Evolutionary conservation across 306 rosid species (phyloP).

Genomic region (Prunus mira): DNA sequence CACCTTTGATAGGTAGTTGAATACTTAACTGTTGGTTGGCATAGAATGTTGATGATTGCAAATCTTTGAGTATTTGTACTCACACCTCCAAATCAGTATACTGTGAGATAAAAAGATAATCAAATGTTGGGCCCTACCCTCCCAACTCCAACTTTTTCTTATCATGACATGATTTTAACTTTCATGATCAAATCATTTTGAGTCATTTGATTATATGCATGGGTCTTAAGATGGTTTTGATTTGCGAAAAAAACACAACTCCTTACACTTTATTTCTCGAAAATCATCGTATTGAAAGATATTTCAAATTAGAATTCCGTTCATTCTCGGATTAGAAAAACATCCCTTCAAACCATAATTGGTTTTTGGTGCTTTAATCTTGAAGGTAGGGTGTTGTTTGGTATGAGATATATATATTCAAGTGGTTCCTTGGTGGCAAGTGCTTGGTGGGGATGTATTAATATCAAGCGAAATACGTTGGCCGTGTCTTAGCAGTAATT

Average conservation of each 20-base stretch:
- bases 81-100: background rate
- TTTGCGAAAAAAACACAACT: no score
- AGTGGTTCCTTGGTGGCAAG: background rate
- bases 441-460: slow-evolving; percentile 27
- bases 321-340: no score
- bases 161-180: background rate
- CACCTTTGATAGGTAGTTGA: slow-evolving; percentile 63
- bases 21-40: slow-evolving; percentile 35
- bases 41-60: background rate
- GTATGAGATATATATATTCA: background rate
- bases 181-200: background rate
- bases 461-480: slow-evolving; percentile 19
- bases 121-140: background rate
- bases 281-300: no score
- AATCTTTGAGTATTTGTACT: background rate
- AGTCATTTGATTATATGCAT: background rate
- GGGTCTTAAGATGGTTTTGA: background rate
- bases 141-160: background rate
- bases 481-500: slow-evolving; percentile 9
- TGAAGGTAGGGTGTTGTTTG: background rate
- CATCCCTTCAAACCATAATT: background rate
- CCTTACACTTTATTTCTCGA: no score
- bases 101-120: background rate
- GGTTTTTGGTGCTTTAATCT: background rate
- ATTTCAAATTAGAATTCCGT: no score